Evolutionary conservation across 108 stramenopile species (phyloP).

Genomic region (Schizochytrium sp.): DNA sequence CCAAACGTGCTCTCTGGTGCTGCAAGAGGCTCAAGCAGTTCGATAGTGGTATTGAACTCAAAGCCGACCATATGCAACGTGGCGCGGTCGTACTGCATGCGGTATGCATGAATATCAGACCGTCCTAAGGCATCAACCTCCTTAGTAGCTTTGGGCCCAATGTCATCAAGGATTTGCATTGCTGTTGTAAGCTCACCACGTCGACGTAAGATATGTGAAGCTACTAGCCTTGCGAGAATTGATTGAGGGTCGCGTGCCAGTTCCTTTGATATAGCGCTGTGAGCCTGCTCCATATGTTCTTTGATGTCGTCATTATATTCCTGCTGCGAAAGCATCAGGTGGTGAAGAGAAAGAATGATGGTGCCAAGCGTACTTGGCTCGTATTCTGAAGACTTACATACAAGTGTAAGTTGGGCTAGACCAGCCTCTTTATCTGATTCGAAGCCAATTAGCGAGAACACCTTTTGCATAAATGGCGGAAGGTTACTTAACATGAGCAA

Average conservation of each 20-base stretch:
- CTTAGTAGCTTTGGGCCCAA: background rate
- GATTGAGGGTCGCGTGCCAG: slow-evolving; percentile 15
- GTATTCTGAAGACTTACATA: background rate
- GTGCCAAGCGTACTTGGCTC: slow-evolving; percentile 34
- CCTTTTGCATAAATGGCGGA: slow-evolving; percentile 22
- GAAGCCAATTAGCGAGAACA: slow-evolving; percentile 34
- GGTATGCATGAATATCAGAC: background rate
- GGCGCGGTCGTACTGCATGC: slow-evolving; percentile 42
- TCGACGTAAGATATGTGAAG: background rate
- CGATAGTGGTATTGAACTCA: background rate
- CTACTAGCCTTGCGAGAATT: background rate
- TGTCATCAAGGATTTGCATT: background rate
- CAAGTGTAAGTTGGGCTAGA: background rate
- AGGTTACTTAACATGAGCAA: slow-evolving; percentile 18
- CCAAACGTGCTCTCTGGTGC: slow-evolving; percentile 12
- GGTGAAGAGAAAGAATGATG: slow-evolving; percentile 20
- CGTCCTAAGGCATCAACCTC: background rate
- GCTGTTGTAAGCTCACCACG: slow-evolving; percentile 8
- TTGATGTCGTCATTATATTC: background rate
- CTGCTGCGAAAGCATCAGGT: slow-evolving; percentile 11
- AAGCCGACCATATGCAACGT: slow-evolving; percentile 18
- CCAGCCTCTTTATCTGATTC: slow-evolving; percentile 19
- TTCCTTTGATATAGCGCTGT: background rate
- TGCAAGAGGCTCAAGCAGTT: background rate
- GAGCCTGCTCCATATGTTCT: background rate